These are phyloP conservation scores for Epichloe sylvatica DNA, from an alignment of 2,329 filamentous ascomycete genomes.

Conservation along the genomic window DNA sequence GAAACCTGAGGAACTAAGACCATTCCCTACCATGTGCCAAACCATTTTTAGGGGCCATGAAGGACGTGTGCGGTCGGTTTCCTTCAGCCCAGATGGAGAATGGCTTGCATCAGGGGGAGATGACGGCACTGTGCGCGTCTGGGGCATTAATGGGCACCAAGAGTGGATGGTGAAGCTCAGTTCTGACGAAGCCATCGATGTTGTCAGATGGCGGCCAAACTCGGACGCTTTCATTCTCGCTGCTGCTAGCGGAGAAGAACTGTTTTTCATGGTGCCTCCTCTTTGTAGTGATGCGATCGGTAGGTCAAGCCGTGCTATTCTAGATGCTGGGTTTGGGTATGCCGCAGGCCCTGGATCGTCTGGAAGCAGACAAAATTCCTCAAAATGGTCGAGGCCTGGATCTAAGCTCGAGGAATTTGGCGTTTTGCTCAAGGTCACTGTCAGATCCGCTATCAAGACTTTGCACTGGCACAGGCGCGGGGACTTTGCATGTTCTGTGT, in stretches of 20 bases:
- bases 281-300: conserved; percentile 61
- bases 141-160: conserved; percentile 81
- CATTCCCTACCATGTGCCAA: conserved; percentile 83
- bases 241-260: conserved; percentile 68
- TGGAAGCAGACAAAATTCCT: conserved; percentile 55
- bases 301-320: conserved; percentile 55
- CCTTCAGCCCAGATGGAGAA: conserved; percentile 71
- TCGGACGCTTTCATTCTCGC: conserved; percentile 70
- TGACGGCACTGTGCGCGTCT: conserved; percentile 82
- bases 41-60: conserved; percentile 80
- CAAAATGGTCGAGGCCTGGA: conserved; percentile 72
- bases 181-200: conserved; percentile 66
- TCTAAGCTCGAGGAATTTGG: conserved; percentile 60
- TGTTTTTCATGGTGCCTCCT: conserved; percentile 72
- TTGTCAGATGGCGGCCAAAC: conserved; percentile 78
- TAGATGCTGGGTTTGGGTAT: conserved; percentile 89
- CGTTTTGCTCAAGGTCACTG: conserved; percentile 66
- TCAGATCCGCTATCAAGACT: conserved; percentile 69
- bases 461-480: conserved; percentile 89
- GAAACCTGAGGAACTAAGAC: conserved; percentile 81
- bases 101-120: conserved; percentile 93
- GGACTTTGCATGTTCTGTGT: conserved; percentile 88
- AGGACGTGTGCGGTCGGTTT: conserved; percentile 70
- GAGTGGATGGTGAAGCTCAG: conserved; percentile 73
- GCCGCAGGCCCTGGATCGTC: conserved; percentile 51